A percentile compares a stretch with the other conserved stretches of the same genome.
These are phyloP conservation scores for Fusarium palustre DNA, from an alignment of 2,329 filamentous ascomycete species.

Conservation along the genomic window DNA sequence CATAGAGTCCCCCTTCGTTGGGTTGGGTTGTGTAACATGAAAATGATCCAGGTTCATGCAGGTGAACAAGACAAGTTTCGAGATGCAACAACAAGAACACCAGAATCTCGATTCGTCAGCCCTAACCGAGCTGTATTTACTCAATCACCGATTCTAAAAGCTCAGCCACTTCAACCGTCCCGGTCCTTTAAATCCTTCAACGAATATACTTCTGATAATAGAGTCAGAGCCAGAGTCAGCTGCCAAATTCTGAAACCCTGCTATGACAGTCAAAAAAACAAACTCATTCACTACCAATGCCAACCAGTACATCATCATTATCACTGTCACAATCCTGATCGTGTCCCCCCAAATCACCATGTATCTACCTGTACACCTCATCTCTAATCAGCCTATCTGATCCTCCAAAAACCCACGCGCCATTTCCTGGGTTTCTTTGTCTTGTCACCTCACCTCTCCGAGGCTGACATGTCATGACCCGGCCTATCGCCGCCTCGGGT, in stretches of 20 bases:
- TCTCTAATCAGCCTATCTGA: background rate
- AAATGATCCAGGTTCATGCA: conserved; percentile 24
- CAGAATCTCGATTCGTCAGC: conserved; percentile 33
- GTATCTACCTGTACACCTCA: conserved; percentile 17
- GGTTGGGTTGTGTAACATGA: conserved; percentile 25
- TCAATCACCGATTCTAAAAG: conserved; percentile 3
- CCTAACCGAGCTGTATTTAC: background rate
- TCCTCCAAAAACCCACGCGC: conserved; percentile 37
- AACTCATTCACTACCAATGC: conserved; percentile 11
- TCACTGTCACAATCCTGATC: conserved; percentile 14
- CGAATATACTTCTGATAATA: background rate
- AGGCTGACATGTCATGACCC: conserved; percentile 28
- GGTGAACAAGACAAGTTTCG: conserved; percentile 17
- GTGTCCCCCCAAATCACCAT: conserved; percentile 15
- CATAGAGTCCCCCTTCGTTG: background rate
- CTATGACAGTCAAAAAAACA: conserved; percentile 18
- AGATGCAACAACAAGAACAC: conserved; percentile 16
- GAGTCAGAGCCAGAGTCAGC: conserved; percentile 5
- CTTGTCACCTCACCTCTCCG: conserved; percentile 1
- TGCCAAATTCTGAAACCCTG: conserved; percentile 13
- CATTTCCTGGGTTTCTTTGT: conserved; percentile 29
- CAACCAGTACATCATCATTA: conserved; percentile 7
- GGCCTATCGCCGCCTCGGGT: conserved; percentile 47
- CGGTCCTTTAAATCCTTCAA: background rate
- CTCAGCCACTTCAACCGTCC: conserved; percentile 9